Conservation (phyloP, 2,329 filamentous ascomycete species). For the Aspergillus luchuensis region DNA sequence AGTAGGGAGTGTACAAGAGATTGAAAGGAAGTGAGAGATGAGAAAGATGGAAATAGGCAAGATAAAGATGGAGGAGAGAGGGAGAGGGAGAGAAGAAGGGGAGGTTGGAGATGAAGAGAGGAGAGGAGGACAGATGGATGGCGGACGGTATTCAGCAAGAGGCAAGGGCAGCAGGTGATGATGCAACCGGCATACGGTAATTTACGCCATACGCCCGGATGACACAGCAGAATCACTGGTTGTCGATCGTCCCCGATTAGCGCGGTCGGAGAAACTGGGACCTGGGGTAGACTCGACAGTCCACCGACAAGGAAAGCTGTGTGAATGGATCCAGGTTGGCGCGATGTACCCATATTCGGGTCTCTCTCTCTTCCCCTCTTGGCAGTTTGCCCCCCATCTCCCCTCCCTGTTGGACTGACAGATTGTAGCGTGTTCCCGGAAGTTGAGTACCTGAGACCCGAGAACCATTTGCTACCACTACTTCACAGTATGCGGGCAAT, state of each 20-base stretch:
- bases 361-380: neutral
- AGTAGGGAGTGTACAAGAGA: constrained; percentile 31
- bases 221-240: constrained; percentile 21
- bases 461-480: too few species aligned
- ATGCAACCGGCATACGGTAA: constrained; percentile 37
- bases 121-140: constrained; percentile 29
- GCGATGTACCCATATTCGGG: neutral
- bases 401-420: neutral
- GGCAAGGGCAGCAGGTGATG: constrained; percentile 35
- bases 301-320: constrained; percentile 14
- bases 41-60: constrained; percentile 27
- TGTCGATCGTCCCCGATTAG: constrained; percentile 27
- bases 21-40: constrained; percentile 33
- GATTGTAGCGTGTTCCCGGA: too few species aligned
- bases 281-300: constrained; percentile 21
- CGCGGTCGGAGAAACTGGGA: constrained; percentile 18
- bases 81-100: constrained; percentile 22
- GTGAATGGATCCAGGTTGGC: neutral
- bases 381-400: neutral
- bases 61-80: constrained; percentile 19
- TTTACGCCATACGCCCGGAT: constrained; percentile 28
- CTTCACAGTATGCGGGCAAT: too few species aligned
- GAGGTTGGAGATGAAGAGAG: constrained; percentile 15
- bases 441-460: too few species aligned
- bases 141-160: constrained; percentile 11